phyloP scores from a whole-genome alignment of 176 grass and related monocot species.

The Avena sativa region DNA sequence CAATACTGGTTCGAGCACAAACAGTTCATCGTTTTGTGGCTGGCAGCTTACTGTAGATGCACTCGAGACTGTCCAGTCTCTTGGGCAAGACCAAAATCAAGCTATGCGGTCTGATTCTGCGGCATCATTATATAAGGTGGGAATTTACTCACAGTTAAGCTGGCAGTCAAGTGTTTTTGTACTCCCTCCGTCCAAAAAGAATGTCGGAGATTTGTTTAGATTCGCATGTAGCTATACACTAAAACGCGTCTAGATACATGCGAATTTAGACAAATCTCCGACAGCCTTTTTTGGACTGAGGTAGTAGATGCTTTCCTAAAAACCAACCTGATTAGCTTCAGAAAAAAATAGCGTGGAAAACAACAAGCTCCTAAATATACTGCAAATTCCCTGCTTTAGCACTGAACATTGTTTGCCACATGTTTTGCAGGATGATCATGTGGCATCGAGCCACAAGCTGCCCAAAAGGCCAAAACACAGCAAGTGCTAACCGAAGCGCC shows the following conservation, averaged over 20 bases:
- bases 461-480: constrained; percentile 71
- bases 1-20: constrained; percentile 52
- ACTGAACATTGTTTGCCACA: constrained; percentile 6
- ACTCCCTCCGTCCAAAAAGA: no score
- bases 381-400: not conserved
- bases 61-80: constrained; percentile 72
- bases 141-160: not conserved
- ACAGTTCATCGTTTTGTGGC: constrained; percentile 57
- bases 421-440: constrained; percentile 80
- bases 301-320: not conserved
- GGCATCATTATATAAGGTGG: constrained; percentile 91
- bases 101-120: constrained; percentile 90
- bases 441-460: constrained; percentile 65
- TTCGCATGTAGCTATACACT: no score
- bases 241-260: no score
- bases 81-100: constrained; percentile 82
- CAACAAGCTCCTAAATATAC: not conserved
- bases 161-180: not conserved
- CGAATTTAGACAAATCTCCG: no score
- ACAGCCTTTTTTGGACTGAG: no score
- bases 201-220: no score
- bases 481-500: constrained; percentile 55
- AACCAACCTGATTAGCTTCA: not conserved
- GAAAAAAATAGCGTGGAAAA: not conserved
- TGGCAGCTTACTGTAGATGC: constrained; percentile 98